Evolutionary conservation across 2,329 filamentous ascomycete species (phyloP).

Genomic region (Botrytis fabae): DNA sequence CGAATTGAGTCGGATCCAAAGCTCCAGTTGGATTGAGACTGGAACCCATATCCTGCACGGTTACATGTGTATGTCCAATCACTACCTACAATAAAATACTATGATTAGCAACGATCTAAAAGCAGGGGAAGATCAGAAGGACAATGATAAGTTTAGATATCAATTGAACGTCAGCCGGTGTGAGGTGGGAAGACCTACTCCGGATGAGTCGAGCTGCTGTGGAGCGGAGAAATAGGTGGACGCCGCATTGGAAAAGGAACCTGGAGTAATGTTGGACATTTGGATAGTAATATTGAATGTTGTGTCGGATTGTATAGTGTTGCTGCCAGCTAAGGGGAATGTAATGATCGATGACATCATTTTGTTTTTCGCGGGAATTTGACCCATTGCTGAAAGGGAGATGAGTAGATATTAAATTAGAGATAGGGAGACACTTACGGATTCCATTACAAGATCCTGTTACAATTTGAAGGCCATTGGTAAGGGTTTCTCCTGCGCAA

Average conservation of each 20-base stretch:
- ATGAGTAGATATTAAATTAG: background rate
- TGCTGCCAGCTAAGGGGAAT: constrained; percentile 34
- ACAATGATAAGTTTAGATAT: too few species aligned
- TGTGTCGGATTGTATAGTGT: constrained; percentile 26
- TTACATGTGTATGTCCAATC: constrained; percentile 45
- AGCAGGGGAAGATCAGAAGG: background rate
- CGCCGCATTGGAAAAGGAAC: constrained; percentile 44
- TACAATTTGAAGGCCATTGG: constrained; percentile 58
- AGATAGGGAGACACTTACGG: constrained; percentile 27
- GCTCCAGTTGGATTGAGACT: constrained; percentile 39
- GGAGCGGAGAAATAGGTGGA: constrained; percentile 45
- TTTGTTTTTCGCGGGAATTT: constrained; percentile 38
- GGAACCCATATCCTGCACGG: constrained; percentile 43
- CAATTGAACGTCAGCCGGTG: background rate
- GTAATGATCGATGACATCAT: constrained; percentile 40
- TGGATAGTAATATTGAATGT: constrained; percentile 43
- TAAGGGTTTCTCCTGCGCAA: constrained; percentile 46
- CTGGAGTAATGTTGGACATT: constrained; percentile 42
- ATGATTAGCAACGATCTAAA: background rate
- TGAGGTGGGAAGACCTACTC: background rate
- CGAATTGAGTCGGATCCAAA: constrained; percentile 41
- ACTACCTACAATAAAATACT: constrained; percentile 30
- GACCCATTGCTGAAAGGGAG: constrained; percentile 37
- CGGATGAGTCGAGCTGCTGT: constrained; percentile 33
- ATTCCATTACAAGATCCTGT: constrained; percentile 59